Evolutionary conservation across 1,139 yeast genomes (phyloP), one percentile per base, ranked within the genome.

Genomic region (Hemisphaericaspora xylanilytica): DNA sequence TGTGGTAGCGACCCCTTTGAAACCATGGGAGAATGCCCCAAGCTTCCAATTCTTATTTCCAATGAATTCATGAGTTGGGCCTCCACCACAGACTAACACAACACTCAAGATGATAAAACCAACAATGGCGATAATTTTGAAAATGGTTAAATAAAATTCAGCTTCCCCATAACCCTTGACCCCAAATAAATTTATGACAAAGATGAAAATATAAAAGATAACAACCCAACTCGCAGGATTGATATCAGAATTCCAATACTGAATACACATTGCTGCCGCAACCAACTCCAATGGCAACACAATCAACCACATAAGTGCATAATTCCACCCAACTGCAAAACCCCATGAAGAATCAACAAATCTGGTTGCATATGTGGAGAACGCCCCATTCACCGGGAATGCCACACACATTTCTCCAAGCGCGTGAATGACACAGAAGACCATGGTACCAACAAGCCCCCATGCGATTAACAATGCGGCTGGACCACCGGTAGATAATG

Each of bases 401-500:
- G 81, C 73, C 29, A 85, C 86, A 34, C 94, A 88, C 56, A 87
- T 59, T 61, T 88, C 96, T 47, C 95, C 94, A 40, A 88, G 78
- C n/a, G 92, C 81, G 56, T 85, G 90, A 52, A 86, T 82, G 33
- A 86, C 83, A 52, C 80, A 75, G 63, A 78, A 85, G 49, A 87
- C 78, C 75, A 84, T 72, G 6, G 84, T 69, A 33, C 89, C 85
- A 46, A 85, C 73, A 34, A 81, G 62, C 37, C 78, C 76, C 55
- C 81, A 86, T 41, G 89, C 89, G 41, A 82, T 75, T 32, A 86
- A 59, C 32, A 86, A 64, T 39, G 86, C 85, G 5, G 85, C 92
- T 3, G 95, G 95, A 26, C 96, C 96, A 40, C 95, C 95, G 24
- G 73, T 67, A 35, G 66, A 59, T 49, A 86, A 67, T 2, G 89